Percentiles rank a stretch among this genome's conserved stretches.
These are phyloP conservation scores for Pogostemon cablin DNA, from an alignment of 257 asterid species.

Conservation along the genomic window DNA sequence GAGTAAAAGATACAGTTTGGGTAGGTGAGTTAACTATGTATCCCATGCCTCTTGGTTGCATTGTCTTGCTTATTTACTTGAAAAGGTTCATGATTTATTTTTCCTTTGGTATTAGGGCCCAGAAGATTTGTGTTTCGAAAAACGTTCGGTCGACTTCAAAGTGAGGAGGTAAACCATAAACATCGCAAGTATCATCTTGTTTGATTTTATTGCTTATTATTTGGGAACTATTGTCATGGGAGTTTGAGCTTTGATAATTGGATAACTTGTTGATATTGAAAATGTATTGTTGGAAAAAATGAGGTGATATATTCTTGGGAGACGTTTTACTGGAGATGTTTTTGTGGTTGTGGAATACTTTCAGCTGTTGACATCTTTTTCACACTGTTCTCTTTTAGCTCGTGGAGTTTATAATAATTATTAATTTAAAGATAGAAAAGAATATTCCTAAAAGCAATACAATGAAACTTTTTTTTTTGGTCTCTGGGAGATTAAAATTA, in stretches of 20 bases:
- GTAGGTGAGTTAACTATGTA: slow-evolving; percentile 5
- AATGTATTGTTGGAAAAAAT: not conserved
- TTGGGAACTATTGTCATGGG: not conserved
- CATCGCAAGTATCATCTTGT: slow-evolving; percentile 22
- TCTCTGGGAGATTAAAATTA: not conserved
- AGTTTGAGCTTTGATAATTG: not conserved
- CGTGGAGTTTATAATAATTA: not conserved
- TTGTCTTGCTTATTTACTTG: slow-evolving; percentile 29
- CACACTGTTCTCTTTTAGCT: not conserved
- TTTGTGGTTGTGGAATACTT: not conserved
- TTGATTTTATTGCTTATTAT: slow-evolving; percentile 1
- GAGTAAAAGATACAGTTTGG: not conserved
- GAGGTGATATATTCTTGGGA: not conserved
- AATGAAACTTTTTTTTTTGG: too few relatives aligned
- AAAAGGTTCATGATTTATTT: slow-evolving; percentile 25
- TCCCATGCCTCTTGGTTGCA: slow-evolving; percentile 9
- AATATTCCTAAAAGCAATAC: not conserved
- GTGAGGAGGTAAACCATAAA: slow-evolving; percentile 80
- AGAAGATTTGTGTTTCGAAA: slow-evolving; percentile 85
- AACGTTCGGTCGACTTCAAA: slow-evolving; percentile 86
- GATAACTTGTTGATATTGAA: not conserved
- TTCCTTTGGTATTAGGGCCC: slow-evolving; percentile 64
- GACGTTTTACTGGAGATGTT: not conserved
- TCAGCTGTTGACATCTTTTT: not conserved
- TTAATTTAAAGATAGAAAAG: not conserved